phyloP scores from a whole-genome alignment of 805 yeast species.

The Candida maltosa region DNA sequence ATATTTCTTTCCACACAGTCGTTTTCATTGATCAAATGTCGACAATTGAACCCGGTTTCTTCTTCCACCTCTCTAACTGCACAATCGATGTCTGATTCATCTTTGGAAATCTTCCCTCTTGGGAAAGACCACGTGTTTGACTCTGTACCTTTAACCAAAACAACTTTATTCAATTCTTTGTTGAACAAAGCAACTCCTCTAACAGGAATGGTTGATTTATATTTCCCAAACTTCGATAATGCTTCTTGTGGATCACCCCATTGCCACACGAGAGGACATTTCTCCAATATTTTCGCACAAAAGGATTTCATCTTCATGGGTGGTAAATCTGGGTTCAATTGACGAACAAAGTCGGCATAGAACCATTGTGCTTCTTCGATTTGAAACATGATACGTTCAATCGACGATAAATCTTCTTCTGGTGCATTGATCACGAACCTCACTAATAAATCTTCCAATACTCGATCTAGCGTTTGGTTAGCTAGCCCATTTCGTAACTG shows the following conservation, averaged over 20 bases:
- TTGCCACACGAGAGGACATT: constrained; percentile 76
- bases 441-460: constrained; percentile 81
- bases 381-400: constrained; percentile 82
- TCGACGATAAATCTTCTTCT: constrained; percentile 78
- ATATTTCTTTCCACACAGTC: constrained; percentile 80
- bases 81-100: constrained; percentile 83
- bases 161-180: constrained; percentile 59
- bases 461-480: constrained; percentile 66
- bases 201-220: constrained; percentile 89
- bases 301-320: constrained; percentile 73
- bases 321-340: constrained; percentile 73
- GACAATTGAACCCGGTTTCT: constrained; percentile 88
- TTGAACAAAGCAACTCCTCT: constrained; percentile 92
- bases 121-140: constrained; percentile 90
- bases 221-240: constrained; percentile 71
- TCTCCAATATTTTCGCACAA: constrained; percentile 60
- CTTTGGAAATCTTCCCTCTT: constrained; percentile 92
- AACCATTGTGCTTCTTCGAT: constrained; percentile 99
- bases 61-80: constrained; percentile 90
- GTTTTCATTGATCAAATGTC: constrained; percentile 61
- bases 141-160: constrained; percentile 83
- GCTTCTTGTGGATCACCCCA: constrained; percentile 86
- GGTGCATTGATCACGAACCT: constrained; percentile 92
- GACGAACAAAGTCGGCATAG: constrained; percentile 78
- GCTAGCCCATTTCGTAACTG: constrained; percentile 55